These are phyloP conservation scores for Penicillium sp. DNA, from an alignment of 2,329 filamentous ascomycete genomes.

Conservation along the genomic window DNA sequence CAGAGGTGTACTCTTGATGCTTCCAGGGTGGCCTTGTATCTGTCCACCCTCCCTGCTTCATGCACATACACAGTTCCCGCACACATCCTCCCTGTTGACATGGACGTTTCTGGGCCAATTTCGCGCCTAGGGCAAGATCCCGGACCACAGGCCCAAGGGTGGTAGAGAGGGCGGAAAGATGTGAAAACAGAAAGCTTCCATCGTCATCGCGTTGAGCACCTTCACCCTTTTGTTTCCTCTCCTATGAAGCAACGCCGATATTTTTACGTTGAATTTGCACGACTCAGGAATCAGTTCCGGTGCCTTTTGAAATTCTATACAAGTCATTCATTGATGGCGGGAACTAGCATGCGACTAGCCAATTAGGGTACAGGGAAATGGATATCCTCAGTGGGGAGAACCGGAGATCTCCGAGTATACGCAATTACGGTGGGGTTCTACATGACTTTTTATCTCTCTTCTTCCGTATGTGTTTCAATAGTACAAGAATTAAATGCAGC, in stretches of 20 bases:
- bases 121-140: background rate
- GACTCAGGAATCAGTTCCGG: background rate
- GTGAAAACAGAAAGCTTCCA: background rate
- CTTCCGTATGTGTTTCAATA: background rate
- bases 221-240: background rate
- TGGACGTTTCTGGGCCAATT: background rate
- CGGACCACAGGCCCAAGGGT: background rate
- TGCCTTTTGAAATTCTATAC: background rate
- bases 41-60: background rate
- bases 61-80: background rate
- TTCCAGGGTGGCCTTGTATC: background rate
- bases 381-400: background rate
- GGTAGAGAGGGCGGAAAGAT: background rate
- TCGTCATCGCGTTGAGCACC: background rate
- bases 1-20: background rate
- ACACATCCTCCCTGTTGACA: background rate
- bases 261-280: background rate
- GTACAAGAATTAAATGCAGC: background rate
- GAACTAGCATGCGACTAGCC: background rate
- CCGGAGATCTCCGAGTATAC: background rate
- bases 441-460: background rate
- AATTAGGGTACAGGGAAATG: background rate
- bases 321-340: background rate
- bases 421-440: background rate
- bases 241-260: background rate